These are phyloP conservation scores for Scutellaria galericulata DNA, from an alignment of 257 asterid genomes.

Conservation along the genomic window DNA sequence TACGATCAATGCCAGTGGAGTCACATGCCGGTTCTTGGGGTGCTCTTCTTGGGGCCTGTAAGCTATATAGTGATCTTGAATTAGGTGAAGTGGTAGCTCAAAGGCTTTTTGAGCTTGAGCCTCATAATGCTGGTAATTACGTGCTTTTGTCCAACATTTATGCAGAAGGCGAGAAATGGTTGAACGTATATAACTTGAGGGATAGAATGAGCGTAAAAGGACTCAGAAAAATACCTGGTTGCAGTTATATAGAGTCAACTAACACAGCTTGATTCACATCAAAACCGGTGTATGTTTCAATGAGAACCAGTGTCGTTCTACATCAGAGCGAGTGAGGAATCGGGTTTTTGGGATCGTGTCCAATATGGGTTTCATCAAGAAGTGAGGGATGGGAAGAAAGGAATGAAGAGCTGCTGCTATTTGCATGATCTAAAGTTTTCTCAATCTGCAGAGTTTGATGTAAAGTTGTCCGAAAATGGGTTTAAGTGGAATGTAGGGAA, in stretches of 20 bases:
- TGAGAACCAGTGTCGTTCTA: neutral
- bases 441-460: too few relatives aligned
- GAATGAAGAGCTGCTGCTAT: neutral
- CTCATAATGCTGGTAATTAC: slow-evolving; percentile 62
- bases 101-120: slow-evolving; percentile 71
- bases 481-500: slow-evolving; percentile 1
- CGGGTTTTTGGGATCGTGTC: too few relatives aligned
- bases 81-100: slow-evolving; percentile 60
- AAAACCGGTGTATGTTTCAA: neutral
- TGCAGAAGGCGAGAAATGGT: slow-evolving; percentile 71
- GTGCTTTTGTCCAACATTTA: slow-evolving; percentile 75
- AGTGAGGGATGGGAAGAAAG: neutral
- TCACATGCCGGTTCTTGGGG: slow-evolving; percentile 87
- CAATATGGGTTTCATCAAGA: neutral
- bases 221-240: slow-evolving; percentile 63
- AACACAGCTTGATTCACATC: slow-evolving; percentile 29
- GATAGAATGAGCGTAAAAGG: slow-evolving; percentile 62
- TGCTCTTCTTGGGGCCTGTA: slow-evolving; percentile 78
- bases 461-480: neutral
- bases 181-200: slow-evolving; percentile 58
- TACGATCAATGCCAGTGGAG: slow-evolving; percentile 57
- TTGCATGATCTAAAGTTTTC: too few relatives aligned
- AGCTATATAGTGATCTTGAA: slow-evolving; percentile 58
- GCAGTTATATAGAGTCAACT: slow-evolving; percentile 48
- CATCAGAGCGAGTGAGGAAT: too few relatives aligned